These are phyloP conservation scores for Filobasidium wieringae DNA, from an alignment of 768 basidiomycete genomes.

Conservation along the genomic window DNA sequence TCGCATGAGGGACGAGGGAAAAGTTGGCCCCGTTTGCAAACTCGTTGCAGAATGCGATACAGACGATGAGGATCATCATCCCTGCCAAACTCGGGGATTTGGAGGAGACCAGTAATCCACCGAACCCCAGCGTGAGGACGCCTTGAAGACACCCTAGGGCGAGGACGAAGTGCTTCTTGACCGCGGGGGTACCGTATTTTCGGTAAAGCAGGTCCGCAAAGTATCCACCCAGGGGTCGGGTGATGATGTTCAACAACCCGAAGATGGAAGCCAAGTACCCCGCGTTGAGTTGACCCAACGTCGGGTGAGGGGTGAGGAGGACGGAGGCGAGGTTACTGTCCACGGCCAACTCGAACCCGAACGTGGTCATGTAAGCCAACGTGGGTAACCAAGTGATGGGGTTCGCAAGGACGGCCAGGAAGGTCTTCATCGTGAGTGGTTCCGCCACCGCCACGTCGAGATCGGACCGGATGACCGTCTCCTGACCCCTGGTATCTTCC, in stretches of 20 bases:
- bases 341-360: conserved; percentile 51
- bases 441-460: conserved; percentile 46
- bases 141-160: conserved; percentile 45
- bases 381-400: conserved; percentile 51
- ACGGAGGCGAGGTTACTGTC: conserved; percentile 48
- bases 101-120: conserved; percentile 27
- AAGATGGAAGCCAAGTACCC: conserved; percentile 44
- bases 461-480: conserved; percentile 33
- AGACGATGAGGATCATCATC: conserved; percentile 28
- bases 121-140: conserved; percentile 43
- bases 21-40: conserved; percentile 45
- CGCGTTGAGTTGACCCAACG: conserved; percentile 46
- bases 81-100: conserved; percentile 5
- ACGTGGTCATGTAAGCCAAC: conserved; percentile 48
- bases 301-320: conserved; percentile 39
- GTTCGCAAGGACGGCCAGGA: conserved; percentile 37
- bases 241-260: conserved; percentile 48
- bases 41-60: conserved; percentile 42
- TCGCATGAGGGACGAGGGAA: conserved; percentile 44
- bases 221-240: conserved; percentile 46
- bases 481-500: conserved; percentile 4
- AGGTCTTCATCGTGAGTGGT: conserved; percentile 39
- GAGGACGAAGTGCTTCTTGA: conserved; percentile 47
- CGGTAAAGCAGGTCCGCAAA: conserved; percentile 45
- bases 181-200: conserved; percentile 25